These are phyloP conservation scores for Westerdykella aurantiaca DNA, from an alignment of 2,329 filamentous ascomycete genomes.

Conservation along the genomic window DNA sequence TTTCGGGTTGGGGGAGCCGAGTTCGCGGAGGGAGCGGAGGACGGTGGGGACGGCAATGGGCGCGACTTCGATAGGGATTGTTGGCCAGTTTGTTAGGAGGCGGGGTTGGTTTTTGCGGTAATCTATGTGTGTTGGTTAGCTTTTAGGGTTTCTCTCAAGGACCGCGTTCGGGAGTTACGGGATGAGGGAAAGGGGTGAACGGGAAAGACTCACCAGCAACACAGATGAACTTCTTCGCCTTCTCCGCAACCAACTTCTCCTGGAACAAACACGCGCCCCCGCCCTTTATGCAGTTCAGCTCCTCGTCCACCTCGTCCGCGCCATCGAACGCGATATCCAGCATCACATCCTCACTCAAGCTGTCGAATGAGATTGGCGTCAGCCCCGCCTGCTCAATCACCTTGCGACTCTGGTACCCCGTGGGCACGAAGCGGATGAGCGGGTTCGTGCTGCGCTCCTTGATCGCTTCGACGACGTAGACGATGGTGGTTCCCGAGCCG, in stretches of 20 bases:
- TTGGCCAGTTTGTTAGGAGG: slow-evolving; percentile 70
- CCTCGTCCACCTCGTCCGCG: slow-evolving; percentile 91
- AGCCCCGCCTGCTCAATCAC: slow-evolving; percentile 77
- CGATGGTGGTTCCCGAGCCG: slow-evolving; percentile 73
- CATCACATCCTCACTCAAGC: slow-evolving; percentile 57
- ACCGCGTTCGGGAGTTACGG: no score
- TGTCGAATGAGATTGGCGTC: slow-evolving; percentile 69
- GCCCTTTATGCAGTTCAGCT: slow-evolving; percentile 95
- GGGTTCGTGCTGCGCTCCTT: slow-evolving; percentile 36
- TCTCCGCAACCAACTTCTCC: slow-evolving; percentile 88
- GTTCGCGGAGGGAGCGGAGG: slow-evolving; percentile 60
- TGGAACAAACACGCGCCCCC: slow-evolving; percentile 97
- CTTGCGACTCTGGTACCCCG: slow-evolving; percentile 83
- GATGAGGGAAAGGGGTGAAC: background rate
- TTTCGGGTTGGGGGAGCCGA: slow-evolving; percentile 67
- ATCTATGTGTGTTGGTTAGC: slow-evolving; percentile 48
- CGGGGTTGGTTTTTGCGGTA: slow-evolving; percentile 81
- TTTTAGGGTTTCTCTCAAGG: background rate
- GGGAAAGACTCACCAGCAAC: slow-evolving; percentile 61
- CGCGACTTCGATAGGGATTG: slow-evolving; percentile 88
- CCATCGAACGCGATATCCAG: slow-evolving; percentile 94
- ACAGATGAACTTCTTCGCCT: slow-evolving; percentile 78
- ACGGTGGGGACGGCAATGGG: slow-evolving; percentile 77
- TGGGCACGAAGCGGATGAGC: slow-evolving; percentile 79
- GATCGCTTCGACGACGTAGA: slow-evolving; percentile 82